Conservation (phyloP, 805 yeast species). For the Yamadazyma insecticola region DNA sequence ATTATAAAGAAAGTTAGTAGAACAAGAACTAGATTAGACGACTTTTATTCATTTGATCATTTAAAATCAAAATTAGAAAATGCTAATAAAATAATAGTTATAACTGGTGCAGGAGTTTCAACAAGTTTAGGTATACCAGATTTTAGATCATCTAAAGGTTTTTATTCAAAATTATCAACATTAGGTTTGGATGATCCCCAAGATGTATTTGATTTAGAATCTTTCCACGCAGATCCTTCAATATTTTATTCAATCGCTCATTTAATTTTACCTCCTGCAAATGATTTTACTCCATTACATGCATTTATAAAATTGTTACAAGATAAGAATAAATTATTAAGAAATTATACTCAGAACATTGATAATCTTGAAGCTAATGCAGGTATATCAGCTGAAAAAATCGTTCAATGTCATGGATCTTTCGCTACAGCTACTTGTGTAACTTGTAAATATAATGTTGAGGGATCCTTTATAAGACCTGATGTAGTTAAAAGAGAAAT, state of each 20-base stretch:
- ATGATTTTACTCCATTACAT: conserved; percentile 35
- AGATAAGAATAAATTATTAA: conserved; percentile 30
- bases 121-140: conserved; percentile 44
- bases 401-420: conserved; percentile 84
- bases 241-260: conserved; percentile 41
- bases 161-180: conserved; percentile 52
- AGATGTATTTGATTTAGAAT: conserved; percentile 38
- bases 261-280: conserved; percentile 39
- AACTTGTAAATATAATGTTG: conserved; percentile 60
- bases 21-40: conserved; percentile 51
- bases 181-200: conserved; percentile 41
- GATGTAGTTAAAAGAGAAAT: conserved; percentile 43
- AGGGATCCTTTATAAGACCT: conserved; percentile 44
- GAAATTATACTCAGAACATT: conserved; percentile 43
- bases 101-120: conserved; percentile 44
- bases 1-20: conserved; percentile 61
- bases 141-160: conserved; percentile 51
- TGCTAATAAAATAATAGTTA: conserved; percentile 41
- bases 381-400: conserved; percentile 44
- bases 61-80: conserved; percentile 49
- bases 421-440: conserved; percentile 69
- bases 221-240: conserved; percentile 33
- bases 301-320: conserved; percentile 34
- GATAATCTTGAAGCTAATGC: conserved; percentile 47
- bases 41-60: conserved; percentile 55